Base-by-base conservation (phyloP, 2,329 filamentous ascomycete species). In the Stenocarpella maydis region DNA sequence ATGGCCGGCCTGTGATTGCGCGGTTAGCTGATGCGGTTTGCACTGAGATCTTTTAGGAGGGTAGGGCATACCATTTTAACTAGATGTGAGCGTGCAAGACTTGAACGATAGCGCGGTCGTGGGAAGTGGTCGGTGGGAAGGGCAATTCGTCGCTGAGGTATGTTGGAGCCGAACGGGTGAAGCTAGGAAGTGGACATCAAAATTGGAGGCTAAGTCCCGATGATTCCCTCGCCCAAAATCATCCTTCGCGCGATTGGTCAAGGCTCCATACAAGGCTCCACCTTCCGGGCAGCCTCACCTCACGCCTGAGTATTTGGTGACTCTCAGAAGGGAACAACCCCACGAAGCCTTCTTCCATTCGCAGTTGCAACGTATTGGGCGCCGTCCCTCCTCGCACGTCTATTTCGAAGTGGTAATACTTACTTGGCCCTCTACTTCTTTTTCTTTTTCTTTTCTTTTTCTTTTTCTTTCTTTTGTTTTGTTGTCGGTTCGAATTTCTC, bases 21-120 rank as follows among this genome's bases (percentile, higher is more conserved):
- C 77, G 74, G 78, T 79, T 77, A 80, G 78, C 76, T 72, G 50
- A 49, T 68, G 64, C 34, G 26, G 15, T 41, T 45, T 37, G 49
- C 68, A 74, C 65, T 60, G 65, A n/a, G n/a, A n/a, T n/a, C 24
- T 45, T 41, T 24, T 50, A 67, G 49, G 58, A 52, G 64, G 61
- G 28, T 41, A 52, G 53, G 67, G 80, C 85, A 81, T 84, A 91
- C 87, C 90, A 92, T 92, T 82, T 80, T 86, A 83, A 72, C 58
- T 54, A 65, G 26, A 53, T 61, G 61, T 43, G 39, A 64, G 61
- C 50, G 54, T 24, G 54, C 54, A 58, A 61, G 58, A 54, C 28
- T 69, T 71, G 52, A 52, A 58, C 53, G 50, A 45, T 55, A 58
- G 54, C 50, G 39, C 26, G 45, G 28, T 19, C 65, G 64, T 65